phyloP scores from a whole-genome alignment of 108 stramenopile genomes.

The Epipyxis sp. region DNA sequence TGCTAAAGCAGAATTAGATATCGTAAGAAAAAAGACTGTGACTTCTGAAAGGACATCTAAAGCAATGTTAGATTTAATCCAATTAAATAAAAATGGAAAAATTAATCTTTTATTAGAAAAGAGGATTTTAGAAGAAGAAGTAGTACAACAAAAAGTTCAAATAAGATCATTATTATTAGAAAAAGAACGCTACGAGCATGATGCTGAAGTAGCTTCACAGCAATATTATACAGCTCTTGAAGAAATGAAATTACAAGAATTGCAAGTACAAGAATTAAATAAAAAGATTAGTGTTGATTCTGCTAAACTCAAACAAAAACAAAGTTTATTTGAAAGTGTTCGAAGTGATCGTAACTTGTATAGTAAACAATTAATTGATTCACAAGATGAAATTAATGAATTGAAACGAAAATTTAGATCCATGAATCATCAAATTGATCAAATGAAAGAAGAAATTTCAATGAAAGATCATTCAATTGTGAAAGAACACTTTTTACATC shows the following conservation, averaged over 20 bases:
- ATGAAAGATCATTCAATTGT: slow-evolving; percentile 60
- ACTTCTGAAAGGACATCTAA: slow-evolving; percentile 6
- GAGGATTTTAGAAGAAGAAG: slow-evolving; percentile 21
- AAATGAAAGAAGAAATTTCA: slow-evolving; percentile 66
- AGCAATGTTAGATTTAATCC: slow-evolving; percentile 8
- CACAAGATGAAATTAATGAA: slow-evolving; percentile 60
- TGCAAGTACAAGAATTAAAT: slow-evolving; percentile 55
- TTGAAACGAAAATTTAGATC: slow-evolving; percentile 62
- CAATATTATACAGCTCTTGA: slow-evolving; percentile 47
- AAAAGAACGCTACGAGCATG: slow-evolving; percentile 42
- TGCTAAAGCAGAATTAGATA: neutral
- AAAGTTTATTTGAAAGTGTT: slow-evolving; percentile 62
- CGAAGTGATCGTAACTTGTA: slow-evolving; percentile 60
- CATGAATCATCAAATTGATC: slow-evolving; percentile 65
- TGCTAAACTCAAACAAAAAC: slow-evolving; percentile 62
- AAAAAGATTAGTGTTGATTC: slow-evolving; percentile 46
- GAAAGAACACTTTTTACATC: slow-evolving; percentile 59
- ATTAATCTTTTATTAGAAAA: slow-evolving; percentile 1
- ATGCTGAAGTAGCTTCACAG: slow-evolving; percentile 42
- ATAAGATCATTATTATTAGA: neutral
- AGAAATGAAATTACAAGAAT: slow-evolving; percentile 59
- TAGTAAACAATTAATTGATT: slow-evolving; percentile 58
- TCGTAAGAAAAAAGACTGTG: slow-evolving; percentile 13
- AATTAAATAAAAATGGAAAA: slow-evolving; percentile 11
- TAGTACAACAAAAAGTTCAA: slow-evolving; percentile 1